Conservation (phyloP, 768 basidiomycete species). For the Hygrophorus pudorinus region DNA sequence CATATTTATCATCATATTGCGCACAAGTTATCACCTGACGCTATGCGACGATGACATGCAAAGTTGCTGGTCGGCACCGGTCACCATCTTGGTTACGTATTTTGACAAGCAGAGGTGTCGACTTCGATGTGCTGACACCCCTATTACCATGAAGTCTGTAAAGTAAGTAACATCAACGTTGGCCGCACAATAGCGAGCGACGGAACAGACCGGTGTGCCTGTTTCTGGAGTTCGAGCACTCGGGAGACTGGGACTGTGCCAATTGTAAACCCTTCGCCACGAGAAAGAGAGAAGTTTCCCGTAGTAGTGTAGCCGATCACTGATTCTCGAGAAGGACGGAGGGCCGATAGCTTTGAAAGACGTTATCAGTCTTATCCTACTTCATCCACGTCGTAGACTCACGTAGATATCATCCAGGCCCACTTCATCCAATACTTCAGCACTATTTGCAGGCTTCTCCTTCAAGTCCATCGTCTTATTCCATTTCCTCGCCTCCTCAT, state of each 20-base stretch:
- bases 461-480: neutral
- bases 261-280: constrained; percentile 70
- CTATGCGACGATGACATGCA: constrained; percentile 23
- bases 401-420: constrained; percentile 21
- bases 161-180: constrained; percentile 11
- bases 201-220: constrained; percentile 27
- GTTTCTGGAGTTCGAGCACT: constrained; percentile 42
- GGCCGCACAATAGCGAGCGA: neutral
- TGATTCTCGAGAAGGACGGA: constrained; percentile 27
- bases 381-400: neutral
- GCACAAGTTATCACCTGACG: neutral
- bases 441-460: neutral
- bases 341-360: constrained; percentile 33
- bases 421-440: constrained; percentile 15
- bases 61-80: constrained; percentile 39
- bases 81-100: constrained; percentile 52
- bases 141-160: constrained; percentile 12
- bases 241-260: constrained; percentile 56
- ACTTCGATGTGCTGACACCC: constrained; percentile 13
- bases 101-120: constrained; percentile 40
- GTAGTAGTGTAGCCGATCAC: constrained; percentile 81
- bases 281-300: constrained; percentile 71
- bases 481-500: constrained; percentile 32
- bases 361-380: constrained; percentile 5
- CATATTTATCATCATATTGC: constrained; percentile 1